Conservation (phyloP, 441 rosid genomes). For the Erodium moschatum region DNA sequence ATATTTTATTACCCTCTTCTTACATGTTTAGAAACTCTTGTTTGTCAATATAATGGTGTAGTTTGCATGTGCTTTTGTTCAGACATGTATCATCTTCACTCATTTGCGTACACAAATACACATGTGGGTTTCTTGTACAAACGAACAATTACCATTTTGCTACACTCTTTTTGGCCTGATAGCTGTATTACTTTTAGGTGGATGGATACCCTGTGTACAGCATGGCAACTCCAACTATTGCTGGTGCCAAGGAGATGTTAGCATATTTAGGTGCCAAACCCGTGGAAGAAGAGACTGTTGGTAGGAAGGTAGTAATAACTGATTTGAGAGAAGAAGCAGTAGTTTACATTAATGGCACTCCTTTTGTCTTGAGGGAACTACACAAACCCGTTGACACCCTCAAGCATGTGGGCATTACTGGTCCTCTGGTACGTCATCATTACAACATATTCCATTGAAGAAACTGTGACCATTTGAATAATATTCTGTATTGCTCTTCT, state of each 20-base stretch:
- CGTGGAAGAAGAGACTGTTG: slow-evolving; percentile 39
- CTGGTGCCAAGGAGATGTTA: slow-evolving; percentile 84
- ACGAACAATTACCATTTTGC: not conserved
- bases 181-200: slow-evolving; percentile 48
- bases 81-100: not conserved
- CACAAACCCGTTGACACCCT: slow-evolving; percentile 90
- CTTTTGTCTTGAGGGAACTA: slow-evolving; percentile 87
- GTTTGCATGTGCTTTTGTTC: not conserved
- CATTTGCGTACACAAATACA: not conserved
- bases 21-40: not conserved
- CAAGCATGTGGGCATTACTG: slow-evolving; percentile 91
- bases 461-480: slow-evolving; percentile 15
- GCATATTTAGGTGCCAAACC: slow-evolving; percentile 68
- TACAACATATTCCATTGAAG: slow-evolving; percentile 1
- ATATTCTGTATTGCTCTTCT: slow-evolving; percentile 17
- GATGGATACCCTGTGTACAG: slow-evolving; percentile 90
- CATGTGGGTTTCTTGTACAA: not conserved
- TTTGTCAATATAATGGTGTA: slow-evolving; percentile 3
- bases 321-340: slow-evolving; percentile 96
- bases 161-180: not conserved
- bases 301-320: slow-evolving; percentile 56
- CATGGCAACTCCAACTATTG: slow-evolving; percentile 93
- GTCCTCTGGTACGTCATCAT: slow-evolving; percentile 58
- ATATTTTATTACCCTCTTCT: not conserved
- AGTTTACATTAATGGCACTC: slow-evolving; percentile 86